Evolutionary conservation across 2,329 filamentous ascomycete genomes (phyloP), one percentile per base, ranked within the genome.

Genomic region (Cladorrhinum sp.): DNA sequence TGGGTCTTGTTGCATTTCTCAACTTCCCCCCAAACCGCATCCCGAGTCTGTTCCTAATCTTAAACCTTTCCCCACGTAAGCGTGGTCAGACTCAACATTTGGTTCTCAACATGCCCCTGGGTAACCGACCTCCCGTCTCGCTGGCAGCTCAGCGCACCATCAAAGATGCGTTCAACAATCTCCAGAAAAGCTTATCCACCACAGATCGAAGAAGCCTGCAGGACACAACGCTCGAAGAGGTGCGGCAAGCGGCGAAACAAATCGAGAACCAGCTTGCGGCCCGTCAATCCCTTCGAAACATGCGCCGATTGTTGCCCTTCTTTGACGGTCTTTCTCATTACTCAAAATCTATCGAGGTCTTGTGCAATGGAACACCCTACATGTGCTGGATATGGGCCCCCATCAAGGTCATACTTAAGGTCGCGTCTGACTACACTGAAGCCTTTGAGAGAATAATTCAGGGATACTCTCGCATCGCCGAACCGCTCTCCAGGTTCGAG

Each of bases 331-430:
- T 82, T 0, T 73, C 76, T 48, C 71, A 76, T 28, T 82, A 80
- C 48, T 72, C 76, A 0, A 75, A 75, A 42, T 68, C 69, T 0
- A 69, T 81, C 0, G 77, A 80, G 1, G 67, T 76, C 0, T 62
- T 80, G 0, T 82, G 79, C 62, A 78, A 80, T 51, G 79, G 78
- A 0, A 82, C 78, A 0, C 75, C 74, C 0, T 82, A 73, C 62
- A 36, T 82, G 2, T 69, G 76, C 0, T 81, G 74, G 73, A 69
- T 81, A 1, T 82, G 80, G 79, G 77, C 77, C 1, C 78, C 76
- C 0, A 75, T 80, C 24, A 75, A 71, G 7, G 63, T 78, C 2
- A 69, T 78, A 2, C 57, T 77, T 9, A 24, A 68, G 39, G 51
- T 74, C 3, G 63, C 70, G 0, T 70, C 64, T 0, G 76, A 79